These are phyloP conservation scores for Stephania yunnanensis DNA, from an alignment of 164 flowering plant genomes.

Conservation along the genomic window DNA sequence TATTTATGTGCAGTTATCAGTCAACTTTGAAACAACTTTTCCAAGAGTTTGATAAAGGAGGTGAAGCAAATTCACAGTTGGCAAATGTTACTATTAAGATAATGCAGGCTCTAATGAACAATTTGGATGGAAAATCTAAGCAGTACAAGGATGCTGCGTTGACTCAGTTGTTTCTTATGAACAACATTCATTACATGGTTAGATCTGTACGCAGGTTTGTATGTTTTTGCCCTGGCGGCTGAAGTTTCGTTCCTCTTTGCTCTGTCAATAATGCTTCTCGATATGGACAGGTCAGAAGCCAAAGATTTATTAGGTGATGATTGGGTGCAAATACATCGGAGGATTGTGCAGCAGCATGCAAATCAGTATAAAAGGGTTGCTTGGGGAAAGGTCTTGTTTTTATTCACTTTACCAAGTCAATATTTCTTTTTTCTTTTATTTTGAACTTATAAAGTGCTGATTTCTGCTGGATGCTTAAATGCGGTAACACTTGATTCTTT, in stretches of 20 bases:
- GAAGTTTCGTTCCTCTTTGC: not conserved
- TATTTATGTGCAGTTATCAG: slow-evolving; percentile 54
- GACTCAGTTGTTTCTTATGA: slow-evolving; percentile 89
- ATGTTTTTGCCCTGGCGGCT: not conserved
- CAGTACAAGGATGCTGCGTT: slow-evolving; percentile 83
- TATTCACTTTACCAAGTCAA: not conserved
- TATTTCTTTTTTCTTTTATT: not conserved
- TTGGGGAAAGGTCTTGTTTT: slow-evolving; percentile 75
- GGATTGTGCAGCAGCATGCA: slow-evolving; percentile 97
- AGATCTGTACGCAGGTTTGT: slow-evolving; percentile 91
- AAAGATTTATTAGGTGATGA: slow-evolving; percentile 96
- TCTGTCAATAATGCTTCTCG: not conserved
- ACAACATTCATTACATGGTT: slow-evolving; percentile 90
- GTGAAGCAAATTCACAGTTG: slow-evolving; percentile 53
- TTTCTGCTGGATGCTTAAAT: not conserved
- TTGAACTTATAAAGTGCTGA: not conserved
- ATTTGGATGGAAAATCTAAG: slow-evolving; percentile 90
- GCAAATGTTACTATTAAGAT: slow-evolving; percentile 69
- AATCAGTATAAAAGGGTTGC: slow-evolving; percentile 90
- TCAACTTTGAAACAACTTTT: slow-evolving; percentile 87
- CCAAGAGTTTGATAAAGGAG: slow-evolving; percentile 51
- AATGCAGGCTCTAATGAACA: slow-evolving; percentile 81
- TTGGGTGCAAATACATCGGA: slow-evolving; percentile 95
- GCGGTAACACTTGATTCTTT: not conserved
- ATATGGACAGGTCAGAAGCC: slow-evolving; percentile 75